These are phyloP conservation scores for Colletotrichum karsti DNA, from an alignment of 2,329 filamentous ascomycete species.

Conservation along the genomic window DNA sequence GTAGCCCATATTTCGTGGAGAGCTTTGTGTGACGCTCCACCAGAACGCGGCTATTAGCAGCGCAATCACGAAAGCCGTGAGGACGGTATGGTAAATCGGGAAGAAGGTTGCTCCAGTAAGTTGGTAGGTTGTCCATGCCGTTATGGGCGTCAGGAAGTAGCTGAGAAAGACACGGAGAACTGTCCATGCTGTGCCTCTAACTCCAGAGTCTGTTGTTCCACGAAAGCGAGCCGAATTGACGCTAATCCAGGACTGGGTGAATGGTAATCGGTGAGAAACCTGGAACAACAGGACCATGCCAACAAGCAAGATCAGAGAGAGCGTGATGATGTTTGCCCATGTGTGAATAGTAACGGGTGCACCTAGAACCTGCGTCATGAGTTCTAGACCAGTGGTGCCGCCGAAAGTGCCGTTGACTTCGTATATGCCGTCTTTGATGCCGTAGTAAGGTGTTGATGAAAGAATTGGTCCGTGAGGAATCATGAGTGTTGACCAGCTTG, in stretches of 20 bases:
- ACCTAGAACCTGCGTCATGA: constrained; percentile 73
- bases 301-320: constrained; percentile 65
- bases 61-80: constrained; percentile 23
- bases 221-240: constrained; percentile 52
- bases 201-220: constrained; percentile 1
- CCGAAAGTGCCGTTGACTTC: constrained; percentile 70
- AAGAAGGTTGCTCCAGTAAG: constrained; percentile 43
- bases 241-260: constrained; percentile 52
- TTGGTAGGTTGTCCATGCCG: constrained; percentile 78
- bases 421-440: constrained; percentile 66
- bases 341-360: constrained; percentile 68
- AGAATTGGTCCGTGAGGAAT: constrained; percentile 50
- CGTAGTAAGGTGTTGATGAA: constrained; percentile 32
- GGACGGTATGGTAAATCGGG: constrained; percentile 43
- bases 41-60: constrained; percentile 35
- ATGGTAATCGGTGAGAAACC: constrained; percentile 40
- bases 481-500: constrained; percentile 74
- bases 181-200: constrained; percentile 45
- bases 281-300: constrained; percentile 66
- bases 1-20: constrained; percentile 36
- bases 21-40: constrained; percentile 35
- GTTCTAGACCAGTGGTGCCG: constrained; percentile 63
- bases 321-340: constrained; percentile 75
- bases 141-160: constrained; percentile 77
- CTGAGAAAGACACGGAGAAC: constrained; percentile 76